A percentile compares a stretch with the other conserved stretches of the same genome.
Evolutionary conservation across 2,329 filamentous ascomycete genomes (phyloP).

Genomic region (Diplodia intermedia): DNA sequence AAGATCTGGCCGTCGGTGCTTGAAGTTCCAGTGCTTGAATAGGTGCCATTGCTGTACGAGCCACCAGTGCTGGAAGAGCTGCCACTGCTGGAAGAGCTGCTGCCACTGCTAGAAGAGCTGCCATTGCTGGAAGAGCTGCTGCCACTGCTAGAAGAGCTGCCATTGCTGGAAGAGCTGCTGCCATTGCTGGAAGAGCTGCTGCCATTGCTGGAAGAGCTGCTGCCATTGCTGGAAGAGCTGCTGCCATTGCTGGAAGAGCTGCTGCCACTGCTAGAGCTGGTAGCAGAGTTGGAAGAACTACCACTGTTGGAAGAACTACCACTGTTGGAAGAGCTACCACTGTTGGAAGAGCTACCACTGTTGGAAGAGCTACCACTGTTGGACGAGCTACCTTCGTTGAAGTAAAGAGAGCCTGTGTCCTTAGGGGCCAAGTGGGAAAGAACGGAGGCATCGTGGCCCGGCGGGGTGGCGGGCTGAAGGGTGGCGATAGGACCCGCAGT

Average conservation of each 20-base stretch:
- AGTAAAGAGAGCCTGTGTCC: slow-evolving; percentile 6
- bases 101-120: background rate
- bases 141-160: background rate
- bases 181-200: background rate
- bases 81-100: background rate
- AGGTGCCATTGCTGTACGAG: background rate
- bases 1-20: background rate
- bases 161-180: background rate
- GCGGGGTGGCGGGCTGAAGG: background rate
- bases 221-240: background rate
- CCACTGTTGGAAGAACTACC: too few species aligned
- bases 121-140: background rate
- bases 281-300: background rate
- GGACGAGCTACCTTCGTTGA: slow-evolving; percentile 5
- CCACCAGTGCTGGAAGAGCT: background rate
- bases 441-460: background rate
- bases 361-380: background rate
- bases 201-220: background rate
- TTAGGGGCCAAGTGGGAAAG: slow-evolving; percentile 16
- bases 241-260: background rate
- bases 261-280: too few species aligned
- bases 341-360: too few species aligned
- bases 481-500: slow-evolving; percentile 8
- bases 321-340: background rate
- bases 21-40: background rate